Evolutionary conservation across 2,329 filamentous ascomycete genomes (phyloP), one percentile per base, ranked within the genome.

Genomic region (Elsinoe perseae): DNA sequence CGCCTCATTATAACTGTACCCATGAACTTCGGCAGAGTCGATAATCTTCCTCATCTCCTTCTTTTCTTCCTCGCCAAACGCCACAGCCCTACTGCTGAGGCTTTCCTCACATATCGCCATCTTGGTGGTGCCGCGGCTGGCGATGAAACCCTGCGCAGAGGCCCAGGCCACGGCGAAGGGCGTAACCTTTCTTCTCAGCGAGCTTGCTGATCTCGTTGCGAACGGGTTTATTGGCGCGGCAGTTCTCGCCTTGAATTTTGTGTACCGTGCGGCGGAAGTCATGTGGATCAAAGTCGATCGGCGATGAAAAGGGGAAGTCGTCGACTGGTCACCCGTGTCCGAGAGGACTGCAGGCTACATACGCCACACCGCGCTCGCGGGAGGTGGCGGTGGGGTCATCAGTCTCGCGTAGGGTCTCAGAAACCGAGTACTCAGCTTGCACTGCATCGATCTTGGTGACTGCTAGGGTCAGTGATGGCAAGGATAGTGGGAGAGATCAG

Each of bases 351-450:
- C 70, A 72, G 10, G 69, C 69, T 1, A 74, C 67, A 28, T 70
- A 60, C 1, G 69, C 63, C 1, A 72, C 63, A 4, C 70, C 76
- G 4, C 79, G 70, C 61, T 79, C 75, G 8, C 73, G 70, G 57
- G 71, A 72, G 0, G 74, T 69, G 12, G 68, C 63, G 4, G 75
- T 68, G 4, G 77, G 58, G 46, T 70, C 61, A 8, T 68, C 68
- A 0, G 64, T 63, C 58, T 80, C 77, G 44, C 79, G 76, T 7
- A 77, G 72, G 2, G 69, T 66, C 1, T 68, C 67, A 61, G 77
- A 78, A 2, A 73, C 70, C 1, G 69, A 75, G 64, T 79, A 80
- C 60, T 80, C 78, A 16, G 77, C 69, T 64, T 81, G 76, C 7
- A 77, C 70, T n/a, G 73, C 74, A 10, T 72, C 65, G 56, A 82